Evolutionary conservation across 1,139 yeast genomes (phyloP).

Genomic region (Zygotorulaspora mrakii): DNA sequence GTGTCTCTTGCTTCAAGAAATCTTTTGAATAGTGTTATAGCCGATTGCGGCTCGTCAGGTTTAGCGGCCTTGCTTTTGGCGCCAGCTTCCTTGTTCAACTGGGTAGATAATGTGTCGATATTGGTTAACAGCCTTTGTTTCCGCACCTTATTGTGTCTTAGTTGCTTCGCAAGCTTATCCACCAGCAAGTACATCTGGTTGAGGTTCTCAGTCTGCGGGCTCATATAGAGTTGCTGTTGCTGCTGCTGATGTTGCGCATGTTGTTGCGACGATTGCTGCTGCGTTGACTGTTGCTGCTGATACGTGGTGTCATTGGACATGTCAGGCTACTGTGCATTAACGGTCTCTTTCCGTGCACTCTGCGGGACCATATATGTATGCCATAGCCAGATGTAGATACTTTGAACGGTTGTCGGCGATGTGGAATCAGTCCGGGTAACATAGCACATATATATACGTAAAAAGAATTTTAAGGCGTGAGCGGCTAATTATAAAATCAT

Average conservation of each 20-base stretch:
- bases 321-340: no score
- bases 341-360: no score
- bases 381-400: no score
- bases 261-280: slow-evolving; percentile 6
- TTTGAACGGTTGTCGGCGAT: no score
- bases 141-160: slow-evolving; percentile 23
- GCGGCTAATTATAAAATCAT: slow-evolving; percentile 2
- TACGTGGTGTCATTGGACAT: slow-evolving; percentile 5
- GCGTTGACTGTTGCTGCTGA: slow-evolving; percentile 16
- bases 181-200: slow-evolving; percentile 26
- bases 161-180: slow-evolving; percentile 19
- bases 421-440: no score
- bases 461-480: no score
- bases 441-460: no score
- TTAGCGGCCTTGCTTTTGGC: slow-evolving; percentile 6
- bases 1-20: slow-evolving; percentile 18
- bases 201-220: slow-evolving; percentile 32
- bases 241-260: slow-evolving; percentile 17
- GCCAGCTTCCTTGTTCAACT: slow-evolving; percentile 10
- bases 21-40: slow-evolving; percentile 19
- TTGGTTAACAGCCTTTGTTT: slow-evolving; percentile 22
- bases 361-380: no score
- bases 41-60: slow-evolving; percentile 10
- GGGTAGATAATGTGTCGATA: slow-evolving; percentile 23
- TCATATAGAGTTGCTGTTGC: slow-evolving; percentile 27